Evolutionary conservation across 257 asterid genomes (phyloP).

Genomic region (Scutellaria barbata): DNA sequence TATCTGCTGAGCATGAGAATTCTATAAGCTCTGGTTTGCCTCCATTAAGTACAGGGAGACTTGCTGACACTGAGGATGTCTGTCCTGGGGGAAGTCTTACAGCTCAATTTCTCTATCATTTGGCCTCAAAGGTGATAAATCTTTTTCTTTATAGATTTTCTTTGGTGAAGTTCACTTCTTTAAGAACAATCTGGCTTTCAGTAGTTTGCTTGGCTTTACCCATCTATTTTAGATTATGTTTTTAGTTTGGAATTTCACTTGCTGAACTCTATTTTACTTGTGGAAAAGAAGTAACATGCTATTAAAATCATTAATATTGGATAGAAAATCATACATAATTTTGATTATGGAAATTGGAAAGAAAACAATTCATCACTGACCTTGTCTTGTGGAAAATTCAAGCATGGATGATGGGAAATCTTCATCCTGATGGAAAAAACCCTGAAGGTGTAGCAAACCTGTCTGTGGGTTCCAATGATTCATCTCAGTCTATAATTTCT

Average conservation of each 20-base stretch:
- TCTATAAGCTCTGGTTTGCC: constrained; percentile 94
- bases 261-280: constrained; percentile 25
- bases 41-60: constrained; percentile 72
- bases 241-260: background rate
- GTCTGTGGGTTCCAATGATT: constrained; percentile 23
- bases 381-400: constrained; percentile 10
- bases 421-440: background rate
- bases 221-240: constrained; percentile 3
- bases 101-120: constrained; percentile 91
- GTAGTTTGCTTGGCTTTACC: constrained; percentile 25
- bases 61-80: constrained; percentile 71
- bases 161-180: constrained; percentile 23
- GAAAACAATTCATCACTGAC: constrained; percentile 10
- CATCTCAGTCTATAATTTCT: constrained; percentile 7
- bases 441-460: constrained; percentile 9
- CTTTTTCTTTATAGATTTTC: constrained; percentile 30
- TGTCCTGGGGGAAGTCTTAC: constrained; percentile 87
- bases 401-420: background rate
- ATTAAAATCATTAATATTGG: constrained; percentile 19
- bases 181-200: constrained; percentile 23
- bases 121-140: constrained; percentile 73
- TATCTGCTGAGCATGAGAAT: constrained; percentile 73
- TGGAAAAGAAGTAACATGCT: constrained; percentile 5
- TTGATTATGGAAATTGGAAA: constrained; percentile 9
- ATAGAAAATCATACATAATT: constrained; percentile 9